Conservation (phyloP, 2,329 filamentous ascomycete genomes). For the Elsinoe batatas region DNA sequence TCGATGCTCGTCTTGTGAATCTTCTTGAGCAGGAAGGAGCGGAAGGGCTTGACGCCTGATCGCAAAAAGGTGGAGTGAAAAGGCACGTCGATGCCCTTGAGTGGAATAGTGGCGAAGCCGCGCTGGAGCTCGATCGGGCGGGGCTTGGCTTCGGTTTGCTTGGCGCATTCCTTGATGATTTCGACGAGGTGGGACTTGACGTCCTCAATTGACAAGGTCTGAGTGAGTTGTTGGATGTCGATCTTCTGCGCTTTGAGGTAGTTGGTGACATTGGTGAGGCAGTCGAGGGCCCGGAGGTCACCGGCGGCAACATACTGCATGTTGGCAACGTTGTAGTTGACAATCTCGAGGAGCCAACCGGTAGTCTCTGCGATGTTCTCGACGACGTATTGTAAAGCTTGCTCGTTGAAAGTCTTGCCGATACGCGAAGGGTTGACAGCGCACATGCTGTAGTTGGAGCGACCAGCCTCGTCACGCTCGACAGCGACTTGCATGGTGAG, state of each 20-base stretch:
- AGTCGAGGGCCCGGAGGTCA: conserved; percentile 56
- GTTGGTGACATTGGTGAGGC: conserved; percentile 72
- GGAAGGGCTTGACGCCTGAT: conserved; percentile 97
- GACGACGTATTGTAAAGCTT: conserved; percentile 91
- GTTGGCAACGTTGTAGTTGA: conserved; percentile 79
- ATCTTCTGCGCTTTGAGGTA: conserved; percentile 95
- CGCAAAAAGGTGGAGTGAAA: conserved; percentile 99
- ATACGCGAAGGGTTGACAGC: conserved; percentile 97
- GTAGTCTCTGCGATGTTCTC: conserved; percentile 91
- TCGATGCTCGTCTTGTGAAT: conserved; percentile 99
- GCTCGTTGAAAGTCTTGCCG: conserved; percentile 97
- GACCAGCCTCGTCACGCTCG: conserved; percentile 82
- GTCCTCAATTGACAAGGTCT: conserved; percentile 75
- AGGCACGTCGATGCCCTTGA: conserved; percentile 94
- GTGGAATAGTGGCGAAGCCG: conserved; percentile 92
- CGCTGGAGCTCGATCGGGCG: conserved; percentile 81
- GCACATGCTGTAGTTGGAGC: conserved; percentile 99
- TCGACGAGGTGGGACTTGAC: conserved; percentile 81
- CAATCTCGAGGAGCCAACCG: conserved; percentile 93
- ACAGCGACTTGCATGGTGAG: conserved; percentile 99
- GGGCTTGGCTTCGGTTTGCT: conserved; percentile 81
- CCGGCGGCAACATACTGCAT: conserved; percentile 61
- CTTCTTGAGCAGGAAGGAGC: conserved; percentile 97
- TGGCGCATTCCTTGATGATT: conserved; percentile 82
- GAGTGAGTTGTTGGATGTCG: conserved; percentile 87